Percentiles rank a stretch among this genome's conserved stretches.
These are phyloP conservation scores for Gossypium trilobum DNA, from an alignment of 441 rosid genomes.

Conservation along the genomic window DNA sequence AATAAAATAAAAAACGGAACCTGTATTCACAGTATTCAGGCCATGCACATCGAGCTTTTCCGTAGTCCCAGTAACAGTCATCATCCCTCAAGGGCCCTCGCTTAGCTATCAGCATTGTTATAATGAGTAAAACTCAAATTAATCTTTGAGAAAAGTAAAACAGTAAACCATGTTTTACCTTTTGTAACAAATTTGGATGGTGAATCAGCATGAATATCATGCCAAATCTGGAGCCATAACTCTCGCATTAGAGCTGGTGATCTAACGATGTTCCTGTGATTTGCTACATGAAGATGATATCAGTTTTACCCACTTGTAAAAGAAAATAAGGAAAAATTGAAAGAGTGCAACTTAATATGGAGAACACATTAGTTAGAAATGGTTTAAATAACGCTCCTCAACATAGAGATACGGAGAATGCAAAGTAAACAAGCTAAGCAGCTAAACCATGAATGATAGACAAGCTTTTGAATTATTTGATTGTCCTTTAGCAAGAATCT, in stretches of 20 bases:
- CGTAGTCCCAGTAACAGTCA: conserved; percentile 98
- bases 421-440: conserved; percentile 2
- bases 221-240: conserved; percentile 99
- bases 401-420: not conserved
- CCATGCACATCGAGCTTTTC: conserved; percentile 94
- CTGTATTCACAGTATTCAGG: conserved; percentile 86
- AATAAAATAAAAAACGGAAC: conserved; percentile 25
- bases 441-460: not conserved
- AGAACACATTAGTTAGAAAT: not conserved
- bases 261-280: conserved; percentile 90
- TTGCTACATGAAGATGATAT: conserved; percentile 51
- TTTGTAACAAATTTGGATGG: conserved; percentile 69
- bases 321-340: not conserved
- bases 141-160: not conserved
- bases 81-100: conserved; percentile 89
- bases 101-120: conserved; percentile 29
- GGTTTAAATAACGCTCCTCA: not conserved
- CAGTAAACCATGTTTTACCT: conserved; percentile 55
- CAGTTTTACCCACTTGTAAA: conserved; percentile 15
- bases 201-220: conserved; percentile 60
- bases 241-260: conserved; percentile 88
- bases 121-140: conserved; percentile 8
- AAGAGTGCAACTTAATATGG: not conserved
- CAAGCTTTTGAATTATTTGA: not conserved
- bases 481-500: not conserved